A percentile compares a stretch with the other conserved stretches of the same genome.
These are phyloP conservation scores for Eimeria maxima DNA, from an alignment of 169 alveolate species.

Conservation along the genomic window DNA sequence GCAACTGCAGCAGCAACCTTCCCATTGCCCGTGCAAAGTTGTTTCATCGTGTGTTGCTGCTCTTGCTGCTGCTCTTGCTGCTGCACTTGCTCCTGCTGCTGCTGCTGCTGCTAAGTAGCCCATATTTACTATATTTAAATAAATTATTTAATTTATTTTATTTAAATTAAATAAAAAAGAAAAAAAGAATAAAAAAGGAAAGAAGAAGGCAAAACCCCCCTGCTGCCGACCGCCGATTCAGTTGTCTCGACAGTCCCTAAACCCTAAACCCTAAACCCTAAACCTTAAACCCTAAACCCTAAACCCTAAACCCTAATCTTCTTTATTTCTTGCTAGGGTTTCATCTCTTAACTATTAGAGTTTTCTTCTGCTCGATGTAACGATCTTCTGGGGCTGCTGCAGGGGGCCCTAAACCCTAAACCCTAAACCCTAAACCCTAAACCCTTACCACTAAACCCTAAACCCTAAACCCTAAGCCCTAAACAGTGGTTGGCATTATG, in stretches of 20 bases:
- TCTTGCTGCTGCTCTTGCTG: constrained; percentile 43
- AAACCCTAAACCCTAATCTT: constrained; percentile 19
- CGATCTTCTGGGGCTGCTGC: background rate
- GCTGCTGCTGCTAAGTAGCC: constrained; percentile 19
- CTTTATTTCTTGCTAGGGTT: background rate
- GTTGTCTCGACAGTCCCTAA: constrained; percentile 15
- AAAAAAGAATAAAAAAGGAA: background rate
- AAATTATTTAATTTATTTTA: background rate
- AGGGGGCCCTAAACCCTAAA: constrained; percentile 10
- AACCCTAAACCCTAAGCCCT: no score
- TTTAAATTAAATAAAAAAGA: no score
- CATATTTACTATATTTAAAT: background rate
- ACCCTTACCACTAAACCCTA: background rate
- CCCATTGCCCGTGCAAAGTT: background rate
- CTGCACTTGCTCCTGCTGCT: constrained; percentile 32
- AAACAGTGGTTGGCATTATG: no score
- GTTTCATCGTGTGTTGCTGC: constrained; percentile 2
- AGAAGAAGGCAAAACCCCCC: background rate
- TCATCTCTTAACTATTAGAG: background rate
- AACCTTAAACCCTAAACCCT: constrained; percentile 45
- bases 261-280: constrained; percentile 54
- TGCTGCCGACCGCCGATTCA: background rate
- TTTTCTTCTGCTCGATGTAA: background rate
- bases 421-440: constrained; percentile 47
- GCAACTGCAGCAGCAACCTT: background rate